Evolutionary conservation across 2,329 filamentous ascomycete genomes (phyloP).

Genomic region (Aureobasidium pullulans): DNA sequence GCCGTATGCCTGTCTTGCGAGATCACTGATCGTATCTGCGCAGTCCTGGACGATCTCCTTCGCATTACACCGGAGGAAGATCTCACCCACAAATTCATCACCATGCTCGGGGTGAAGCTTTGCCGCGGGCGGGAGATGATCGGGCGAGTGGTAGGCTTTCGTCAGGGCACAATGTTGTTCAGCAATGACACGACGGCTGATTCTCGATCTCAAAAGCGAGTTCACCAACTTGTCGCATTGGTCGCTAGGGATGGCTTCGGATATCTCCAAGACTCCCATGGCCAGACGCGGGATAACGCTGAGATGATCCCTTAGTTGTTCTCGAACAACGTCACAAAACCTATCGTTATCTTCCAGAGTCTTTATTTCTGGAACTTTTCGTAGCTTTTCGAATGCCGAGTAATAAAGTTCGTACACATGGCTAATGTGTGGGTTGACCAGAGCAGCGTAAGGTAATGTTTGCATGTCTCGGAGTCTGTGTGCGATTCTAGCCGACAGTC

Average conservation of each 20-base stretch:
- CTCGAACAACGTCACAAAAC: conserved; percentile 72
- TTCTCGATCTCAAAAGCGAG: conserved; percentile 84
- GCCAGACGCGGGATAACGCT: conserved; percentile 90
- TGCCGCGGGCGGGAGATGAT: conserved; percentile 77
- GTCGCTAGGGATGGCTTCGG: conserved; percentile 68
- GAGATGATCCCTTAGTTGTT: conserved; percentile 78
- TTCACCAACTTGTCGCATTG: conserved; percentile 94
- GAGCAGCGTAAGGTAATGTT: conserved; percentile 87
- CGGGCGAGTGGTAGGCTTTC: conserved; percentile 84
- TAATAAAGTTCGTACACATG: conserved; percentile 97
- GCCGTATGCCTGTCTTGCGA: conserved; percentile 70
- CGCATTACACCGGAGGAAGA: conserved; percentile 88
- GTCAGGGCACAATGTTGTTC: conserved; percentile 94
- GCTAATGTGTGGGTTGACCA: conserved; percentile 89
- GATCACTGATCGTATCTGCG: conserved; percentile 64
- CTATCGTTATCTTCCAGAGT: conserved; percentile 82
- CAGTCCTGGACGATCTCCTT: conserved; percentile 82
- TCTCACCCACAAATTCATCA: conserved; percentile 86
- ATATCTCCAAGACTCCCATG: conserved; percentile 89
- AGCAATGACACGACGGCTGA: conserved; percentile 91
- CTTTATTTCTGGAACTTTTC: conserved; percentile 75
- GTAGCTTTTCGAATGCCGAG: conserved; percentile 86
- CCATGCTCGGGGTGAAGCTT: conserved; percentile 49
- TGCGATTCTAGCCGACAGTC: conserved; percentile 55
- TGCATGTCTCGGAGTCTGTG: conserved; percentile 97